These are phyloP conservation scores for Solanum hybrid DNA, from an alignment of 305 asterid species.

Conservation along the genomic window DNA sequence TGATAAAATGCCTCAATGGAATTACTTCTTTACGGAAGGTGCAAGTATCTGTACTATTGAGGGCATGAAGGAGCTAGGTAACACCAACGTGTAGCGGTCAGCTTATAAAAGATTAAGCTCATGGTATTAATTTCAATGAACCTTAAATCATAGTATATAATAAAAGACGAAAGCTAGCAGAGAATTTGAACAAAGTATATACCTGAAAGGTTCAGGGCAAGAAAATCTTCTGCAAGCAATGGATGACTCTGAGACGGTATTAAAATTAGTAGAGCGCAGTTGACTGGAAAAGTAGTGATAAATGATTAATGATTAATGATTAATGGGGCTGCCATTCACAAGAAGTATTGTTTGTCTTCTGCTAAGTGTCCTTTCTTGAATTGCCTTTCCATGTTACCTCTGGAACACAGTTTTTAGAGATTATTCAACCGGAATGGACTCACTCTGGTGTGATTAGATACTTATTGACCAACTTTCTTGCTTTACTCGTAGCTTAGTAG, in stretches of 20 bases:
- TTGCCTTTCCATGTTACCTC: not conserved
- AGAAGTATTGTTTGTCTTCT: not conserved
- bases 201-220: not conserved
- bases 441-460: not conserved
- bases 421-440: not conserved
- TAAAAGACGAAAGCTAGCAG: not conserved
- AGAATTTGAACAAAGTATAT: not conserved
- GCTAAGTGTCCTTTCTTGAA: not conserved
- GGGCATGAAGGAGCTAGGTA: not conserved
- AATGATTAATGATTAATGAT: not conserved
- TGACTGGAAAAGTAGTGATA: not conserved
- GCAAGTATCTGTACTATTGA: not conserved
- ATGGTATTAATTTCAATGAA: not conserved
- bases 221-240: not conserved
- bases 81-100: not conserved
- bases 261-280: not conserved
- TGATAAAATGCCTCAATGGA: slow-evolving; percentile 18
- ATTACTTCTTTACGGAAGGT: not conserved
- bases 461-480: not conserved
- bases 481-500: not conserved
- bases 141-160: not conserved
- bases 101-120: not conserved
- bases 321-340: not conserved
- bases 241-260: not conserved
- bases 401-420: not conserved